Base-by-base conservation (phyloP, 2,329 filamentous ascomycete genomes). In the Fonsecaea multimorphosa region DNA sequence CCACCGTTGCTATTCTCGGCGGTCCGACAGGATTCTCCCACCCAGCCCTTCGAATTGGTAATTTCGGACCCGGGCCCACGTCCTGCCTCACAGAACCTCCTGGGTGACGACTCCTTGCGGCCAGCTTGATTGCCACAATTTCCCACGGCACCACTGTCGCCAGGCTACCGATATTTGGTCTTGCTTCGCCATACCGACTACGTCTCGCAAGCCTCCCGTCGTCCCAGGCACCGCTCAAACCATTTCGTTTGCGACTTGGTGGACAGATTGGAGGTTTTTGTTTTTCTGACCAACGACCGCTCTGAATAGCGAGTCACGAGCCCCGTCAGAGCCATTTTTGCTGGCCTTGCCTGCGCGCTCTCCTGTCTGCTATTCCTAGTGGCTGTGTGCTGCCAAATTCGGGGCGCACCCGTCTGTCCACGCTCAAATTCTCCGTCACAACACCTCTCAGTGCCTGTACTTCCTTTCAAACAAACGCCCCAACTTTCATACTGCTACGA, bases 61-160 rank as follows among this genome's bases (percentile, higher is more conserved):
- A 72, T 72, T 69, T 72, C 68, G 68, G 68, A 64, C 58, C 63
- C 59, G 69, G 65, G 64, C 66, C 68, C 67, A 69, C 67, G 61
- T 55, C 65, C 63, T 60, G 58, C 58, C 58, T 53, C 58, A 60
- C 52, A 29, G 64, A 59, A 49, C 44, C 49, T 62, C 58, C 53
- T 60, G 58, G 64, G 63, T 70, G 65, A 68, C 64, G 65, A 70
- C 68, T 70, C 65, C 68, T 68, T 70, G 61, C 68, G 64, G 66
- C 65, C 70, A 67, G 66, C 65, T 66, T 71, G 69, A 72, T 72
- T 72, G 65, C 70, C 68, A 70, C 68, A 70, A 72, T 70, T 72
- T 72, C 68, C 70, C 63, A 64, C 63, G 59, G 62, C 61, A 69
- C 66, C 66, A 69, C 51, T 58, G 66, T 66, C 67, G 65, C 67